These are phyloP conservation scores for Aspergillus sp. DNA, from an alignment of 2,329 filamentous ascomycete species.

Conservation along the genomic window DNA sequence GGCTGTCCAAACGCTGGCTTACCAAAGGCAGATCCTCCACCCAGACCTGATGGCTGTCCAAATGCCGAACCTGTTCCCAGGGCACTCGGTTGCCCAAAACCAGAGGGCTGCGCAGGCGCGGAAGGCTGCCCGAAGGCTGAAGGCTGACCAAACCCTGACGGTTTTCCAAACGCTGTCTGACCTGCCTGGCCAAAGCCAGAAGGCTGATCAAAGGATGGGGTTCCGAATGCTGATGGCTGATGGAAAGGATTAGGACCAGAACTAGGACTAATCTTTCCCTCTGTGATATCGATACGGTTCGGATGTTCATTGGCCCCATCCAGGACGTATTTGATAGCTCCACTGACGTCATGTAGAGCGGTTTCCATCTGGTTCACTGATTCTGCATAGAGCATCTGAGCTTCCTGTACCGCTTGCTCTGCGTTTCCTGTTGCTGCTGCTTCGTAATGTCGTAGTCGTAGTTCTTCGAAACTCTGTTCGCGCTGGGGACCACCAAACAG, in stretches of 20 bases:
- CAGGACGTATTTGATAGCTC: constrained; percentile 64
- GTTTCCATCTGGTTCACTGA: constrained; percentile 65
- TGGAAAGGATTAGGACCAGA: constrained; percentile 28
- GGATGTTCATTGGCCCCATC: constrained; percentile 64
- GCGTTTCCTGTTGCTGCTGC: constrained; percentile 56
- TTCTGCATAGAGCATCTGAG: constrained; percentile 53
- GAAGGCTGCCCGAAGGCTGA: constrained; percentile 14
- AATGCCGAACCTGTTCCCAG: constrained; percentile 32
- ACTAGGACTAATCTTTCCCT: constrained; percentile 22
- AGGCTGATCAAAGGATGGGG: constrained; percentile 16
- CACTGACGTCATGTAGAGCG: constrained; percentile 62
- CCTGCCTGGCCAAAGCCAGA: constrained; percentile 8
- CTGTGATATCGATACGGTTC: constrained; percentile 58
- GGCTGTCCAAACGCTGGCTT: constrained; percentile 27
- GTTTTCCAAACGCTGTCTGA: constrained; percentile 22
- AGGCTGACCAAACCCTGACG: constrained; percentile 9
- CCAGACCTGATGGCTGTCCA: constrained; percentile 30
- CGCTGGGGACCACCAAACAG: constrained; percentile 71
- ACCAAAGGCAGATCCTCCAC: constrained; percentile 13
- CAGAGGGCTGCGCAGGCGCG: constrained; percentile 12
- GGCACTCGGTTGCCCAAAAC: constrained; percentile 18
- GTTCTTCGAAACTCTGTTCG: constrained; percentile 84
- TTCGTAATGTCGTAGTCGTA: constrained; percentile 66
- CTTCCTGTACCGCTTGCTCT: constrained; percentile 46
- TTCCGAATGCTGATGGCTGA: constrained; percentile 18